Conservation (phyloP, 2,329 filamentous ascomycete species). For the Arthrobotrys conoides region DNA sequence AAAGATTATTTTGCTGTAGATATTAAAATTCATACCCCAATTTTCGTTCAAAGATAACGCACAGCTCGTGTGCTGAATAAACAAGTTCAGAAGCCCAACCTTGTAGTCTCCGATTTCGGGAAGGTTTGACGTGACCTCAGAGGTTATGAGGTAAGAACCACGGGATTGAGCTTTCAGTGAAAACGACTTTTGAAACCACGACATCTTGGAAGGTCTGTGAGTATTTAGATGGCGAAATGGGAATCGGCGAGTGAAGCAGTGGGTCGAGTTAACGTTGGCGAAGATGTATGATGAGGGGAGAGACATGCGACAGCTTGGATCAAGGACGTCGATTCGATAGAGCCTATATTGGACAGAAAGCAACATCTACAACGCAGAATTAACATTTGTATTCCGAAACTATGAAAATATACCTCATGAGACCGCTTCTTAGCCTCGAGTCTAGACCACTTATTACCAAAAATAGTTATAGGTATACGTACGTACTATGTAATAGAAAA, state of each 20-base stretch:
- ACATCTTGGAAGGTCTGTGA: conserved; percentile 68
- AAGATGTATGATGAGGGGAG: conserved; percentile 2
- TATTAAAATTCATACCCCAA: conserved; percentile 69
- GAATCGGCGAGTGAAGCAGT: conserved; percentile 20
- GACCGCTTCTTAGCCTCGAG: too few species aligned
- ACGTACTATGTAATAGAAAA: neutral
- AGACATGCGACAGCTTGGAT: conserved; percentile 19
- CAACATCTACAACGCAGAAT: conserved; percentile 23
- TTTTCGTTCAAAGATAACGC: conserved; percentile 95
- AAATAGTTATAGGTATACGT: too few species aligned
- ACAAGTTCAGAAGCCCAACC: conserved; percentile 87
- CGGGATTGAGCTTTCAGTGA: conserved; percentile 81
- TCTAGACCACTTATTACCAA: too few species aligned
- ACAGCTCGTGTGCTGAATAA: conserved; percentile 95
- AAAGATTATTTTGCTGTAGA: neutral
- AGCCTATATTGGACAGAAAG: neutral
- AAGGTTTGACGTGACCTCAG: conserved; percentile 77
- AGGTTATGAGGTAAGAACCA: conserved; percentile 91
- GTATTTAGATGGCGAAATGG: neutral
- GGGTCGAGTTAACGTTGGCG: conserved; percentile 19
- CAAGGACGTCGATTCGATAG: conserved; percentile 11
- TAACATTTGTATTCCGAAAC: neutral
- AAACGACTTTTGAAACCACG: conserved; percentile 89
- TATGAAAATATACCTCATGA: neutral
- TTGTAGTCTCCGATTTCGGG: conserved; percentile 88